Evolutionary conservation across 768 basidiomycete species (phyloP).

Genomic region (Xerocomellus intermedius): DNA sequence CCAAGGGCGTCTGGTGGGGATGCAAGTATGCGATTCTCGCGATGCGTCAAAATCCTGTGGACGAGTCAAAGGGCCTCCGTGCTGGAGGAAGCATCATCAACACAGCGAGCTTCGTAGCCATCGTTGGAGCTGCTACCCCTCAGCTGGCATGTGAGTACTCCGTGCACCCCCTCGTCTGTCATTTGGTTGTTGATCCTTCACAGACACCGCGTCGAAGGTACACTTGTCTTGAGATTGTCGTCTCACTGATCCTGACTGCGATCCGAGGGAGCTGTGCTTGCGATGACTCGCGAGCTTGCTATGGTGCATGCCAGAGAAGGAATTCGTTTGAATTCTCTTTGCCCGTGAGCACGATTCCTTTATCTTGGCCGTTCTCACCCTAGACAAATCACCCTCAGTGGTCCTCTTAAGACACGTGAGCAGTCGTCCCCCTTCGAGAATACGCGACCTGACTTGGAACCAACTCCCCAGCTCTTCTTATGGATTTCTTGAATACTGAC

Average conservation of each 20-base stretch:
- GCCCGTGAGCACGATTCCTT: conserved; percentile 67
- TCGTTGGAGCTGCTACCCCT: conserved; percentile 95
- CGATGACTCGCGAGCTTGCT: conserved; percentile 96
- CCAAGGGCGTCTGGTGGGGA: conserved; percentile 99
- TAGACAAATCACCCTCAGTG: conserved; percentile 45
- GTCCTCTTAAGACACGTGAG: conserved; percentile 93
- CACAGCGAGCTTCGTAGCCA: conserved; percentile 94
- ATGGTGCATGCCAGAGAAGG: conserved; percentile 98
- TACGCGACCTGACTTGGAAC: neutral
- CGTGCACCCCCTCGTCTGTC: neutral
- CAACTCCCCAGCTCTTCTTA: conserved; percentile 72
- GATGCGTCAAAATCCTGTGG: conserved; percentile 90
- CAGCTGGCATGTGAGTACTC: conserved; percentile 81
- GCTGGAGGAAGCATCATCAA: conserved; percentile 94
- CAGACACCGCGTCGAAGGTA: conserved; percentile 95
- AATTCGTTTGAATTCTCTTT: conserved; percentile 92
- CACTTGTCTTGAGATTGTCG: neutral
- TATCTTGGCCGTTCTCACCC: neutral
- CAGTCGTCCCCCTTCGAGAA: neutral
- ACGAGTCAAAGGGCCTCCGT: conserved; percentile 75
- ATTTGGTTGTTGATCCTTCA: conserved; percentile 6
- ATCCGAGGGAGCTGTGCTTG: conserved; percentile 86
- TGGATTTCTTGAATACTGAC: conserved; percentile 96
- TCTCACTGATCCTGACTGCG: conserved; percentile 9
- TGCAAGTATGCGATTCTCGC: conserved; percentile 97